These are phyloP conservation scores for Linderniella brevidens DNA, from an alignment of 257 asterid species.

Conservation along the genomic window DNA sequence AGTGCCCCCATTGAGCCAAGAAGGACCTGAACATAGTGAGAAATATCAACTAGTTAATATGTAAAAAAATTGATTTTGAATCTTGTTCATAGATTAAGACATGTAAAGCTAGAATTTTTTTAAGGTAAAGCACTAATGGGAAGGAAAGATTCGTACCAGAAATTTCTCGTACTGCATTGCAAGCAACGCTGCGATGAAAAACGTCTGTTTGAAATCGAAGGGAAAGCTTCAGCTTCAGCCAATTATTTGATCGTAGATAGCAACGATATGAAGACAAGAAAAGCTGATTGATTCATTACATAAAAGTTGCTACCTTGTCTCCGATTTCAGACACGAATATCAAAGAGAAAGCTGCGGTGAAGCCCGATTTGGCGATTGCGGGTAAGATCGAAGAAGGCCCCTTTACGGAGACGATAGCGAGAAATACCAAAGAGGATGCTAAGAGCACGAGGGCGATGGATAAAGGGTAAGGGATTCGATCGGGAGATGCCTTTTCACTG, in stretches of 20 bases:
- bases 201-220: constrained; percentile 28
- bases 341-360: constrained; percentile 85
- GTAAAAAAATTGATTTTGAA: neutral
- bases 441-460: constrained; percentile 63
- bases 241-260: too few relatives aligned
- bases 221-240: neutral
- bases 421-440: constrained; percentile 50
- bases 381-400: constrained; percentile 58
- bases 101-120: too few relatives aligned
- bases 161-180: constrained; percentile 63
- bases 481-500: constrained; percentile 40
- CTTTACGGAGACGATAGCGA: constrained; percentile 40
- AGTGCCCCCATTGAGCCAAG: constrained; percentile 95
- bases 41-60: constrained; percentile 5
- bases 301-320: constrained; percentile 54
- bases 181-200: constrained; percentile 67
- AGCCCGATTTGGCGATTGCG: constrained; percentile 78
- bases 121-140: too few relatives aligned
- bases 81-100: neutral
- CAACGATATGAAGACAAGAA: neutral
- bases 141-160: constrained; percentile 31
- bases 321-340: constrained; percentile 92
- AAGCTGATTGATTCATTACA: neutral
- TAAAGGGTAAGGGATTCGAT: constrained; percentile 51
- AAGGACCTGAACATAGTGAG: constrained; percentile 52